These are phyloP conservation scores for Plasmopara viticola DNA, from an alignment of 352 stramenopile species.

Conservation along the genomic window DNA sequence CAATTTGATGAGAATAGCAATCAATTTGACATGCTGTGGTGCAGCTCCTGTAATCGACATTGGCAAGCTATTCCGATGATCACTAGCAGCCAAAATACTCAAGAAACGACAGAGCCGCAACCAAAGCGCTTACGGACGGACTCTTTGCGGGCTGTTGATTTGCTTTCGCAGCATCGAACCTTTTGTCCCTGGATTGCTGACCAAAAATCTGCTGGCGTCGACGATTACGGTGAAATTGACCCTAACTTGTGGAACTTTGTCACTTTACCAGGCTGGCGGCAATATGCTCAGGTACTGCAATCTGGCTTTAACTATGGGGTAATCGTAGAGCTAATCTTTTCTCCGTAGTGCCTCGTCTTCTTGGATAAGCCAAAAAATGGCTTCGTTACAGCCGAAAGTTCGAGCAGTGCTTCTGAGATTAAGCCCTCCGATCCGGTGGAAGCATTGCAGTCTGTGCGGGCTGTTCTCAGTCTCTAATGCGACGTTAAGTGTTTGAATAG, in stretches of 20 bases:
- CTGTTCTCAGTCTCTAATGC: conserved; percentile 22
- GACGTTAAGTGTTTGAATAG: too few relatives aligned
- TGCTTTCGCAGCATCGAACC: conserved; percentile 37
- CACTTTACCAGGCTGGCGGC: conserved; percentile 30
- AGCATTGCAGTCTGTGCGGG: conserved; percentile 19
- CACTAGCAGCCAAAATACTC: neutral
- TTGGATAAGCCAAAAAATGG: conserved; percentile 5
- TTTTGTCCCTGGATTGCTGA: conserved; percentile 55
- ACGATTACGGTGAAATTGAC: conserved; percentile 20
- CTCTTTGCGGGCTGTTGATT: conserved; percentile 5
- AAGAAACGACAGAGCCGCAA: conserved; percentile 13
- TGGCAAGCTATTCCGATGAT: conserved; percentile 14
- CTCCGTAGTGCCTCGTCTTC: conserved; percentile 11
- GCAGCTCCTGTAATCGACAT: conserved; percentile 41
- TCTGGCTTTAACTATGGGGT: neutral
- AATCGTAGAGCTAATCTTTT: neutral
- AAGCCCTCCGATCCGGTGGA: conserved; percentile 12
- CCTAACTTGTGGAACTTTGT: conserved; percentile 21
- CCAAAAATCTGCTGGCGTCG: conserved; percentile 11
- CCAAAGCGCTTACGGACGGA: conserved; percentile 31
- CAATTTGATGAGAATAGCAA: conserved; percentile 15
- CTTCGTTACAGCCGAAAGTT: conserved; percentile 3
- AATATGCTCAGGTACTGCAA: conserved; percentile 32
- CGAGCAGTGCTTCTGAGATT: conserved; percentile 1
- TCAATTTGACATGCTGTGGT: conserved; percentile 18